Evolutionary conservation across 805 yeast species (phyloP).

Genomic region (Nakazawaea wickerhamii): DNA sequence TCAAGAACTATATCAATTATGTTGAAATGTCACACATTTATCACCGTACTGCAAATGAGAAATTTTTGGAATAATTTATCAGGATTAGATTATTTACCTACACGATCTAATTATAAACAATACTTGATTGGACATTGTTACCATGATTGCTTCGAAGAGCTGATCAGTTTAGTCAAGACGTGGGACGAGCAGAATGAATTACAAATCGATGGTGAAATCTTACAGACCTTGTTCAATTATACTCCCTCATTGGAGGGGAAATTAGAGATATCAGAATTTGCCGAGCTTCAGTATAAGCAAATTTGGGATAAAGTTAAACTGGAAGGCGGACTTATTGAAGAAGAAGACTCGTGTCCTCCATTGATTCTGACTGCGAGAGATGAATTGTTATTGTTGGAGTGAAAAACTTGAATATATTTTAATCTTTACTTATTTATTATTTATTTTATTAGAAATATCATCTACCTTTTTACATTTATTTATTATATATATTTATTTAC

Average conservation of each 20-base stretch:
- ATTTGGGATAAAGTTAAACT: constrained; percentile 33
- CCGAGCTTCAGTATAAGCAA: constrained; percentile 25
- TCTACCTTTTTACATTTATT: no score
- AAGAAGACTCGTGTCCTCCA: constrained; percentile 27
- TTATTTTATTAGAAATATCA: background rate
- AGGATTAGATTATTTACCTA: constrained; percentile 42
- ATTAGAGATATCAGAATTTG: constrained; percentile 33
- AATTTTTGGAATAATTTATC: constrained; percentile 59
- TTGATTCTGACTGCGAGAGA: constrained; percentile 16
- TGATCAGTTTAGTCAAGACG: constrained; percentile 42
- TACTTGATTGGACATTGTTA: constrained; percentile 67
- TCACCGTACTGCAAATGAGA: constrained; percentile 48
- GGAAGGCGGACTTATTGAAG: constrained; percentile 24
- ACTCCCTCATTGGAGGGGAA: constrained; percentile 33
- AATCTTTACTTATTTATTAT: background rate
- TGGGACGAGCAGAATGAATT: constrained; percentile 43
- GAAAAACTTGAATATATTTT: background rate
- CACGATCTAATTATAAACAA: constrained; percentile 48
- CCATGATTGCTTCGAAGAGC: constrained; percentile 53
- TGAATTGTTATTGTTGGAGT: background rate
- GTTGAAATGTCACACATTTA: constrained; percentile 56
- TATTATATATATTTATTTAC: background rate
- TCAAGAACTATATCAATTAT: constrained; percentile 62
- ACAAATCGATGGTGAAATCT: constrained; percentile 35
- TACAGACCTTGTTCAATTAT: constrained; percentile 44